A percentile compares a stretch with the other conserved stretches of the same genome.
These are phyloP conservation scores for Cladophialophora psammophila DNA, from an alignment of 2,329 filamentous ascomycete genomes.

Conservation along the genomic window DNA sequence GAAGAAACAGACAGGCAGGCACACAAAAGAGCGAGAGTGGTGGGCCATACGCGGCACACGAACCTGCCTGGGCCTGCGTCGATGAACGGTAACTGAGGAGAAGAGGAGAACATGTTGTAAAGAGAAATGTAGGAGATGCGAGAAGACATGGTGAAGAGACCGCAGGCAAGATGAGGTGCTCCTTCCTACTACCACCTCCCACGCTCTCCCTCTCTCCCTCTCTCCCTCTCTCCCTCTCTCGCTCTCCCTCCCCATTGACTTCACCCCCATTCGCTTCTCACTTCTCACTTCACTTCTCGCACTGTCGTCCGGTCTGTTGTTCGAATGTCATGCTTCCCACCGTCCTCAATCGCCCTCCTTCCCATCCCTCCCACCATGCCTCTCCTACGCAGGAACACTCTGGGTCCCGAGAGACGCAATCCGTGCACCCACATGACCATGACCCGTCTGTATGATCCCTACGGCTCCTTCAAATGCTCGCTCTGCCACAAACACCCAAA, in stretches of 20 bases:
- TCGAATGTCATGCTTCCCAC: slow-evolving; percentile 1
- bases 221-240: background rate
- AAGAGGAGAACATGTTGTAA: background rate
- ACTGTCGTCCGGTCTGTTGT: background rate
- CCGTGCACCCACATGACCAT: slow-evolving; percentile 73
- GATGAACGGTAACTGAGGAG: background rate
- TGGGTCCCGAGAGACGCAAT: slow-evolving; percentile 33
- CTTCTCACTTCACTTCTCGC: slow-evolving; percentile 2
- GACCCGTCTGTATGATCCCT: slow-evolving; percentile 63
- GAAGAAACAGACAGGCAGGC: too few species aligned
- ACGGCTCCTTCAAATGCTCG: slow-evolving; percentile 63
- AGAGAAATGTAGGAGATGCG: background rate
- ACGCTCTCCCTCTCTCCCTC: background rate
- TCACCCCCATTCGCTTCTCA: background rate
- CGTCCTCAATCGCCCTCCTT: background rate
- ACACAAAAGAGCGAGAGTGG: background rate
- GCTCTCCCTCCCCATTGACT: background rate
- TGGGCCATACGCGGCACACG: background rate
- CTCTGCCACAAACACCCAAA: slow-evolving; percentile 63
- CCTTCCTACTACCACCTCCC: background rate
- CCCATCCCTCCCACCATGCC: slow-evolving; percentile 31
- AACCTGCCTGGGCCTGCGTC: background rate
- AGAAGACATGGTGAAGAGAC: background rate
- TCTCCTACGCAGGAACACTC: slow-evolving; percentile 18
- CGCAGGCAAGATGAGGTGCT: background rate